Conservation (phyloP, 768 basidiomycete species). For the Boletus huronensis region DNA sequence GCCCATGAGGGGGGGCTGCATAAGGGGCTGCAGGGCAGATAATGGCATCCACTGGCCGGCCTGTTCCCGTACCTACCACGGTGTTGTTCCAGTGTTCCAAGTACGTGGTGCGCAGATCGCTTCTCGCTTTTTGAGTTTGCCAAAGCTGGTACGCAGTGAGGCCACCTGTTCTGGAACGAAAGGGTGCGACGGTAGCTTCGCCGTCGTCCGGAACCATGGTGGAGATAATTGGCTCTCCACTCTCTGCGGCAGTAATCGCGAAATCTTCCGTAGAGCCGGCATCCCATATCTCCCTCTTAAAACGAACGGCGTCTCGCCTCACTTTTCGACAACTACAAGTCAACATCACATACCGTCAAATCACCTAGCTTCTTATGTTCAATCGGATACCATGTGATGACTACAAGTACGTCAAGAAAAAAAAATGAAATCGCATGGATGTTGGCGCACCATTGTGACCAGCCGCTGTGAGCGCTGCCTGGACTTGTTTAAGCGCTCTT, state of each 20-base stretch:
- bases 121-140: constrained; percentile 54
- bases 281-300: constrained; percentile 40
- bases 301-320: background rate
- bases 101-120: constrained; percentile 51
- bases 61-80: constrained; percentile 51
- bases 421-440: background rate
- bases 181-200: constrained; percentile 18
- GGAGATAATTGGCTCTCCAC: constrained; percentile 54
- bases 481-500: constrained; percentile 55
- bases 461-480: constrained; percentile 52
- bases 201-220: constrained; percentile 42
- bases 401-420: constrained; percentile 32
- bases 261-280: constrained; percentile 51
- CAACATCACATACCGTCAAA: constrained; percentile 37
- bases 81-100: constrained; percentile 63
- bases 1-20: constrained; percentile 62
- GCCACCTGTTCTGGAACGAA: constrained; percentile 26
- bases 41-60: constrained; percentile 73
- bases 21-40: constrained; percentile 61
- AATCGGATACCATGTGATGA: constrained; percentile 65
- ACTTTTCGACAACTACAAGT: background rate
- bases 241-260: constrained; percentile 30
- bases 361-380: constrained; percentile 48
- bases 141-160: constrained; percentile 61
- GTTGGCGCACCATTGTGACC: constrained; percentile 58